Conservation (phyloP, 495 filamentous ascomycete species). For the Talaromyces stipitatus region DNA sequence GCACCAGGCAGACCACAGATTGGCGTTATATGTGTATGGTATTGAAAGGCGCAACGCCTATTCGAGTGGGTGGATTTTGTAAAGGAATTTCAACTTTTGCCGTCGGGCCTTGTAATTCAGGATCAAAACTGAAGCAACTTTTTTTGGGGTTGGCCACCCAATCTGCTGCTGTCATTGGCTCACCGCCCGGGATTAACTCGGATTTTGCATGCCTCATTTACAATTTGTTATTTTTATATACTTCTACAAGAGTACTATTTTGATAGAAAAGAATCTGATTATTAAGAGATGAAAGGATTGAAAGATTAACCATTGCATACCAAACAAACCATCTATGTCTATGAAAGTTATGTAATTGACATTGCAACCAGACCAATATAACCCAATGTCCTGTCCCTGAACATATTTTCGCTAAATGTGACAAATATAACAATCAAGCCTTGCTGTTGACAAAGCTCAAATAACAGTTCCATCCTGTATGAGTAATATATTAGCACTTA, state of each 20-base stretch:
- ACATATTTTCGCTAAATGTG: background rate
- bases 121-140: background rate
- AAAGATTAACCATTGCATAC: background rate
- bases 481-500: slow-evolving; percentile 14
- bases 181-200: background rate
- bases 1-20: slow-evolving; percentile 35
- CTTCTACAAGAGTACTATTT: too few relatives aligned
- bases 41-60: slow-evolving; percentile 5
- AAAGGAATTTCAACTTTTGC: background rate
- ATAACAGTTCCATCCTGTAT: slow-evolving; percentile 90
- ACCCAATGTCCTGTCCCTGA: background rate
- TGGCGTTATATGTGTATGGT: background rate
- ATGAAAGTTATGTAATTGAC: background rate
- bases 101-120: background rate
- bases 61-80: background rate
- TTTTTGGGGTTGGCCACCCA: slow-evolving; percentile 6
- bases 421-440: slow-evolving; percentile 18
- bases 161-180: background rate
- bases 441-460: slow-evolving; percentile 75
- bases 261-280: too few relatives aligned
- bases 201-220: too few relatives aligned
- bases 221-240: background rate
- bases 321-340: slow-evolving; percentile 1
- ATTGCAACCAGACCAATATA: background rate
- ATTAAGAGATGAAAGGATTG: background rate